Base-by-base conservation (phyloP, 805 yeast genomes). In the Barnettozyma californica region DNA sequence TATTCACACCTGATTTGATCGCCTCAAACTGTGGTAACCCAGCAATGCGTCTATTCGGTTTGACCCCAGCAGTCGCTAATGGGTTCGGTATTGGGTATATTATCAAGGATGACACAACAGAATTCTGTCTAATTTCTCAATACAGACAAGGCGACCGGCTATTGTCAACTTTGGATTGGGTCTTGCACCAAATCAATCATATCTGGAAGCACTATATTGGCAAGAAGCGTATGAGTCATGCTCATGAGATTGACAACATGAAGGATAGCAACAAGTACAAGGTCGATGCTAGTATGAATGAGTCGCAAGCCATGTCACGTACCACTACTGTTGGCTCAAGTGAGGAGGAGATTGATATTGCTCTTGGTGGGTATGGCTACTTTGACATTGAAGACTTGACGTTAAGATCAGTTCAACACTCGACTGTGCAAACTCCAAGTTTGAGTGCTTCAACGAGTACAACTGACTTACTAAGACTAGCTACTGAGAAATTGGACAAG, bases 31-130 rank as follows among this genome's bases (percentile, higher is more conserved):
- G 97, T 69, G 97, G 97, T 19, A 90, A 89, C 63, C 90, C 95
- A 10, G 88, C 97, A 1, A 76, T 90, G 59, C 82, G 83, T 46
- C 70, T 87, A 31, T 90, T 90, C 69, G 97, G 97, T 2, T 81
- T 90, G 50, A 92, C 96, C 0, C 97, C 97, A 2, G 94, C 91
- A 1, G 75, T 81, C 18, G 82, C 89, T 41, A 89, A 86, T 58
- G 97, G 97, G 0, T 89, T 84, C 66, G 97, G 96, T n/a, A 74
- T 90, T 21, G 97, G 96, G 2, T 90, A 90, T 62, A 87, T 89
- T 53, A 83, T 90, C 56, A 91, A 89, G 63, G 81, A 77, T 47
- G 94, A 90, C 60, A 80, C 81, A 37, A 83, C 89, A 34, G 81
- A 87, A 27, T 74, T 90, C n/a, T 87, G 96, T 39, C 78, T 88